Percentiles rank a stretch among this genome's conserved stretches.
Evolutionary conservation across 352 stramenopile species (phyloP).

Genomic region (Globisporangium paroecandrum): DNA sequence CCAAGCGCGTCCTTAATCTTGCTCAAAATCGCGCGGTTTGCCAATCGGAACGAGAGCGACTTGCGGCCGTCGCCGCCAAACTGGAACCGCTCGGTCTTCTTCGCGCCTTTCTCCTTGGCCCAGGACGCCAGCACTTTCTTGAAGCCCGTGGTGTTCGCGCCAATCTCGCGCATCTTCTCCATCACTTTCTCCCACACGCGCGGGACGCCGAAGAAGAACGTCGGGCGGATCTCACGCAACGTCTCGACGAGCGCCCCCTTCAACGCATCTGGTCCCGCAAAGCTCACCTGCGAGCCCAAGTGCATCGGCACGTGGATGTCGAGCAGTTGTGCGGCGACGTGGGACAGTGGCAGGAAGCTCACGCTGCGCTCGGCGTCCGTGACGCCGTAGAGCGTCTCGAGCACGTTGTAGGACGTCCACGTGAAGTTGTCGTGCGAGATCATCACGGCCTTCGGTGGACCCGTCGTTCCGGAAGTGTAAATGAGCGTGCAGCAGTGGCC

Average conservation of each 20-base stretch:
- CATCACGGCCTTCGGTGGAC: slow-evolving; percentile 66
- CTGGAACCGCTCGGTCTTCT: slow-evolving; percentile 61
- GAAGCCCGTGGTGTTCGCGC: slow-evolving; percentile 55
- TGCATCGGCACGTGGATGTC: slow-evolving; percentile 74
- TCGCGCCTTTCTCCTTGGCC: slow-evolving; percentile 70
- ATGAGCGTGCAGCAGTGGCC: slow-evolving; percentile 82
- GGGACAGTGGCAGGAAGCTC: slow-evolving; percentile 81
- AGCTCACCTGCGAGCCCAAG: slow-evolving; percentile 67
- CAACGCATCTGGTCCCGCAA: slow-evolving; percentile 67
- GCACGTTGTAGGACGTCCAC: slow-evolving; percentile 54
- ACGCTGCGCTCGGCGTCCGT: slow-evolving; percentile 55
- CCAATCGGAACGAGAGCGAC: slow-evolving; percentile 73
- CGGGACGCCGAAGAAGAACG: slow-evolving; percentile 83
- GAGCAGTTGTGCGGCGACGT: slow-evolving; percentile 75
- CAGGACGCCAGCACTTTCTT: slow-evolving; percentile 84
- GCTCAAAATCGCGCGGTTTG: slow-evolving; percentile 76
- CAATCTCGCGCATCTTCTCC: slow-evolving; percentile 69
- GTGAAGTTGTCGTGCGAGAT: slow-evolving; percentile 78
- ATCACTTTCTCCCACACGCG: slow-evolving; percentile 88
- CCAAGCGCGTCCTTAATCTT: slow-evolving; percentile 79
- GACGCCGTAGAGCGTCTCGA: slow-evolving; percentile 51
- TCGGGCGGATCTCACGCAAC: slow-evolving; percentile 58
- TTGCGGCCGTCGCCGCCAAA: slow-evolving; percentile 51
- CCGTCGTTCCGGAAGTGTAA: slow-evolving; percentile 88
- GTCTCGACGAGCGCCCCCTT: slow-evolving; percentile 65